These are phyloP conservation scores for Tagetes patula DNA, from an alignment of 129 eudicot species.

Conservation along the genomic window DNA sequence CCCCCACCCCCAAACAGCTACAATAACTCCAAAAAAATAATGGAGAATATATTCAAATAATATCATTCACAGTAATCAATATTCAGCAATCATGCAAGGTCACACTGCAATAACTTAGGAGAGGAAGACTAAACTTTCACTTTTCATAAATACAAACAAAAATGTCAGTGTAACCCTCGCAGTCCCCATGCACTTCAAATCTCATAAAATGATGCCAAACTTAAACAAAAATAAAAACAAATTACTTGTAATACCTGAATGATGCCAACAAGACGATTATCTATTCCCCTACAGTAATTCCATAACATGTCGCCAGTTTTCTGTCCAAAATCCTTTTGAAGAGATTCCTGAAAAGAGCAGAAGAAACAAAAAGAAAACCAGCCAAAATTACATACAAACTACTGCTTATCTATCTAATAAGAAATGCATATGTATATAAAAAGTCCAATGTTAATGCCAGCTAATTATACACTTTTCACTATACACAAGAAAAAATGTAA, in stretches of 20 bases:
- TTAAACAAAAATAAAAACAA: neutral
- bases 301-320: conserved; percentile 98
- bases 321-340: conserved; percentile 83
- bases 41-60: neutral
- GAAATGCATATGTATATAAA: neutral
- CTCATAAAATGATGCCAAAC: neutral
- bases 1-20: neutral
- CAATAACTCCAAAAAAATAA: neutral
- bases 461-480: conserved; percentile 11
- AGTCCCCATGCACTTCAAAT: neutral
- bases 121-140: neutral
- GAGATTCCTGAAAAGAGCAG: conserved; percentile 64
- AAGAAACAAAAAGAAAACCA: conserved; percentile 11
- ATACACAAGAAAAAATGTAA: neutral
- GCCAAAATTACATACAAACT: conserved; percentile 8
- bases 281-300: conserved; percentile 83
- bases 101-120: neutral
- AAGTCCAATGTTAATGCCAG: neutral
- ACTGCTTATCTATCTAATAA: neutral
- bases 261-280: conserved; percentile 73
- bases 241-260: conserved; percentile 58
- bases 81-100: neutral
- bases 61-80: neutral
- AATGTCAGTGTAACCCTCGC: neutral
- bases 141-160: neutral